Evolutionary conservation across 805 yeast genomes (phyloP).

Genomic region (Sugiyamaella qingdaonensis): DNA sequence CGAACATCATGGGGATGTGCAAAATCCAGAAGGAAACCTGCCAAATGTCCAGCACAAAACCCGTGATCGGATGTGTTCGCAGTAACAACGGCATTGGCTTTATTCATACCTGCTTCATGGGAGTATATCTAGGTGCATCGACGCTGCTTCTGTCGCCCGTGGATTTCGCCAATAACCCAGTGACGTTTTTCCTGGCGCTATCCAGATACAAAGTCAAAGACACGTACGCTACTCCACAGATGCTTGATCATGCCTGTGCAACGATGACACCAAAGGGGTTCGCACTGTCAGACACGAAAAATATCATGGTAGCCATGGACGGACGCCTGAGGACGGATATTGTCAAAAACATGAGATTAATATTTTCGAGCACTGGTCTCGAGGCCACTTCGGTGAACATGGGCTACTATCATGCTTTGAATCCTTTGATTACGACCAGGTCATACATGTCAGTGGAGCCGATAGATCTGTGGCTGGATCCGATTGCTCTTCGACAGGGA

Average conservation of each 20-base stretch:
- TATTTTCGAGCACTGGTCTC: conserved; percentile 60
- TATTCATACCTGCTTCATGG: conserved; percentile 75
- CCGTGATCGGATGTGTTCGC: conserved; percentile 82
- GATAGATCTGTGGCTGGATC: conserved; percentile 80
- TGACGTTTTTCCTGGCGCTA: conserved; percentile 61
- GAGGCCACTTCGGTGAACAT: conserved; percentile 67
- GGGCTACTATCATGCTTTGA: conserved; percentile 72
- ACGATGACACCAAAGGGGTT: conserved; percentile 57
- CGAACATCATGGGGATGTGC: conserved; percentile 68
- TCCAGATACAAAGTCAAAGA: conserved; percentile 81
- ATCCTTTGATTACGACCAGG: conserved; percentile 78
- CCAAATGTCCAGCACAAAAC: conserved; percentile 64
- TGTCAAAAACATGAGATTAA: conserved; percentile 50
- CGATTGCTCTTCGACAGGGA: conserved; percentile 86
- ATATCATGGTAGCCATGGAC: conserved; percentile 77
- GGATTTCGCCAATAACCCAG: conserved; percentile 71
- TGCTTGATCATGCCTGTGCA: conserved; percentile 70
- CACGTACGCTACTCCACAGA: conserved; percentile 75
- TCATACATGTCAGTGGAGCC: conserved; percentile 89
- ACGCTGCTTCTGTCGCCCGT: conserved; percentile 77
- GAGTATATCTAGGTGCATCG: conserved; percentile 80
- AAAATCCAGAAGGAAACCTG: conserved; percentile 90
- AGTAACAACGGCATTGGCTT: conserved; percentile 86
- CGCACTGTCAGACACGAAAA: conserved; percentile 60
- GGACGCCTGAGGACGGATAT: conserved; percentile 67